phyloP scores from a whole-genome alignment of 805 yeast genomes.

The Ogataea pini region DNA sequence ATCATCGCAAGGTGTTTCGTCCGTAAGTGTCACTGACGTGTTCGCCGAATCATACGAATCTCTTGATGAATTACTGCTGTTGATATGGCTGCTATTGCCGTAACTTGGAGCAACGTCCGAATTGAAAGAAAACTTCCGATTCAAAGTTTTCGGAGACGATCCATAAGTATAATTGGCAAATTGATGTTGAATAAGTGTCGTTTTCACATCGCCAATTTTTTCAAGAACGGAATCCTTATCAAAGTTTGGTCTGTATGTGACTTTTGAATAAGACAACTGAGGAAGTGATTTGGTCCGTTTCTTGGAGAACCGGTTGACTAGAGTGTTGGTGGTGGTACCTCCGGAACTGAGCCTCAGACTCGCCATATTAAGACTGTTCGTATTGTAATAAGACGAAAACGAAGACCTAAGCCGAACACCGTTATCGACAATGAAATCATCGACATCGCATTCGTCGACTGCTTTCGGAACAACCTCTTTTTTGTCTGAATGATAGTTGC shows the following conservation, averaged over 20 bases:
- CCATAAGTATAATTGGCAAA: constrained; percentile 32
- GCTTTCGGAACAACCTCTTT: background rate
- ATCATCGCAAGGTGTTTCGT: constrained; percentile 51
- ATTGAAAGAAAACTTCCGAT: constrained; percentile 31
- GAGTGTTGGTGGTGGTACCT: constrained; percentile 2
- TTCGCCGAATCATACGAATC: constrained; percentile 25
- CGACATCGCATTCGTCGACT: constrained; percentile 3
- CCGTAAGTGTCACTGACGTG: constrained; percentile 25
- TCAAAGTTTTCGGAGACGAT: constrained; percentile 10
- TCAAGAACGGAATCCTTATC: constrained; percentile 36
- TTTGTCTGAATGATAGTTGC: constrained; percentile 5
- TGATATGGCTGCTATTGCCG: constrained; percentile 1
- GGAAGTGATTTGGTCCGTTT: constrained; percentile 56
- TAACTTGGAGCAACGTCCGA: constrained; percentile 14
- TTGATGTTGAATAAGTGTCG: constrained; percentile 35
- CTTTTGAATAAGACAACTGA: constrained; percentile 50
- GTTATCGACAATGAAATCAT: constrained; percentile 4
- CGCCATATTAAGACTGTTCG: constrained; percentile 20
- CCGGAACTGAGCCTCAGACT: constrained; percentile 16
- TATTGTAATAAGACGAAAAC: constrained; percentile 19
- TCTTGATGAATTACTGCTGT: constrained; percentile 23
- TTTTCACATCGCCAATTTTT: constrained; percentile 45
- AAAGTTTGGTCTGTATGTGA: constrained; percentile 39
- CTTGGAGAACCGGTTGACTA: constrained; percentile 26
- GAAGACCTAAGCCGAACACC: constrained; percentile 15